Base-by-base conservation (phyloP, 257 asterid genomes). In the Fraxinus cuspidata region DNA sequence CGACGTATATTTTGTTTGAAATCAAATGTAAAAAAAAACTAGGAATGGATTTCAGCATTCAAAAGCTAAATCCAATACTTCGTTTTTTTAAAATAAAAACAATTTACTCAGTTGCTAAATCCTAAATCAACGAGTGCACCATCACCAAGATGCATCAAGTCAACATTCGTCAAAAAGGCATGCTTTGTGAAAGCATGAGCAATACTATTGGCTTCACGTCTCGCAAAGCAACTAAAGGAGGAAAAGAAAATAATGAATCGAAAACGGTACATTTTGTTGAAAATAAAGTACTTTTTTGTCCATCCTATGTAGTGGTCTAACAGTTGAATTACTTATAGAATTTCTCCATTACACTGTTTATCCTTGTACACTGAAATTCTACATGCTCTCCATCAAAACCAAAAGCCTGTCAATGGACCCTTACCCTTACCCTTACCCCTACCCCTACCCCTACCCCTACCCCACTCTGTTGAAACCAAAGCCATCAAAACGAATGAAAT, bases 381-480 rank as follows among this genome's bases (percentile, higher is more conserved):
- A 66, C 71, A 58, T 86, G 78, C 84, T 81, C 83, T 77, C 87
- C 89, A 85, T 74, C 77, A 84, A 79, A 79, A 70, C 84, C 84
- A 78, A 86, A 86, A 88, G 88, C 82, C 83, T 81, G 86, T 82
- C 76, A 67, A 71, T 82, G 51, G 69, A 84, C 66, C 64, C 64
- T 2, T 4, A 51, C 23, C 31, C 64, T 3, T 1, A 49, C 7
- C 7, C 21, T 5, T 4, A 51, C 25, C 64, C 64, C 9, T 4
- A 51, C 23, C 31, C 64, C 10, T 1, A 49, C 7, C 7, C 21
- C 19, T 4, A 51, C 25, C 60, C 11, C 12, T 80, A 82, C 90
- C 97, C 90, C 81, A 85, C 87, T 12, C 53, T 74, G 74, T 84
- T 79, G 84, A 27, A 88, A 86, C 83, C 66, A 64, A 77, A 78